Conservation (phyloP, 164 flowering plant species). For the Stephania yunnanensis region DNA sequence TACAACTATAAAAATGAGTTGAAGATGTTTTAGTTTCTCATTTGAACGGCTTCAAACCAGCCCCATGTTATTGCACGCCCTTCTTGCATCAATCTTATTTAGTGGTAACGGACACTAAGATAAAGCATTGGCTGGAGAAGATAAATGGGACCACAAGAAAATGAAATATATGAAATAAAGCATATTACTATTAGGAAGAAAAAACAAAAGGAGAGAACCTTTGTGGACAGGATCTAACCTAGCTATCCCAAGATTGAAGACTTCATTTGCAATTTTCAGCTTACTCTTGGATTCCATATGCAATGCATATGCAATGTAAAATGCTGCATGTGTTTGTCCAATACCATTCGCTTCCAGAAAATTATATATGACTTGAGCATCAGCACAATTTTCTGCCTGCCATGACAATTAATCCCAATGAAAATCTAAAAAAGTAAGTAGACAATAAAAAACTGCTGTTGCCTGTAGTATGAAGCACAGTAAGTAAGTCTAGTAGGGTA, state of each 20-base stretch:
- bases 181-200: not conserved
- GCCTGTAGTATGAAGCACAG: not conserved
- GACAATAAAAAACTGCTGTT: not conserved
- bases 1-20: not conserved
- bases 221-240: constrained; percentile 34
- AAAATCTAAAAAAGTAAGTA: not conserved
- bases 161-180: not conserved
- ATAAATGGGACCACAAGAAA: not conserved
- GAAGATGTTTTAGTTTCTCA: not conserved
- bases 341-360: constrained; percentile 79
- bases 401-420: constrained; percentile 10
- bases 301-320: constrained; percentile 65
- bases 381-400: constrained; percentile 86
- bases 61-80: not conserved
- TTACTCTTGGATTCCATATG: constrained; percentile 78
- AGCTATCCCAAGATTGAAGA: constrained; percentile 65
- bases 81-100: too few species aligned
- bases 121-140: not conserved
- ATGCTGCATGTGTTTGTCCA: constrained; percentile 65
- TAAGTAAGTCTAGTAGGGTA: not conserved
- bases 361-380: constrained; percentile 72
- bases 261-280: constrained; percentile 56
- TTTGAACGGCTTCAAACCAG: not conserved
- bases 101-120: too few species aligned
- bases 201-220: not conserved